Conservation (phyloP, 176 grass and related monocot species). For the Melocanna baccifera region DNA sequence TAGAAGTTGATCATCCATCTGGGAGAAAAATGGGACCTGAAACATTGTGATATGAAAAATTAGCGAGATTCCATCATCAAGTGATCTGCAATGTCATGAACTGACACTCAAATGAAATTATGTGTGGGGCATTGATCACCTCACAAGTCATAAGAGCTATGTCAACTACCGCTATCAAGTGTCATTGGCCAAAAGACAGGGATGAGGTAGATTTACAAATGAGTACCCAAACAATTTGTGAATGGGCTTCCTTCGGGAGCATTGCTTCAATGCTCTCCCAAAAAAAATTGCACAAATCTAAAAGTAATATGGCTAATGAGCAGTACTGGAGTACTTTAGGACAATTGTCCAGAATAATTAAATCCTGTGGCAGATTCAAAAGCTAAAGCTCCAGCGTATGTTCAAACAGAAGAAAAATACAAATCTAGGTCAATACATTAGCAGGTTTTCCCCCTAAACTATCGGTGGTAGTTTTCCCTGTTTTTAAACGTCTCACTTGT, state of each 20-base stretch:
- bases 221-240: background rate
- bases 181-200: background rate
- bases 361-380: background rate
- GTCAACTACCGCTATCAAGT: too few relatives aligned
- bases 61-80: background rate
- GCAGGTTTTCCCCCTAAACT: background rate
- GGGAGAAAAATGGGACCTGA: slow-evolving; percentile 87
- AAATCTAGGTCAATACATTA: too few relatives aligned
- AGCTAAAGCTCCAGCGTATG: background rate
- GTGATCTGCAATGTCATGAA: background rate
- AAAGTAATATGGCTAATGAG: background rate
- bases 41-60: background rate
- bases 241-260: background rate
- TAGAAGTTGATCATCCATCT: slow-evolving; percentile 87
- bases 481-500: background rate
- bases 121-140: background rate
- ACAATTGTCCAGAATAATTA: background rate
- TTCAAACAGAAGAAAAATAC: background rate
- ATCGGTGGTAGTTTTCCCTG: background rate
- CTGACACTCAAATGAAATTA: background rate
- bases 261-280: background rate
- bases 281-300: background rate
- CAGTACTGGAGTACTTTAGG: background rate
- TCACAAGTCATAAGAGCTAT: background rate
- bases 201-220: background rate